phyloP scores from a whole-genome alignment of 1,284 basidiomycete genomes.

The Cryptococcus amylolentus region DNA sequence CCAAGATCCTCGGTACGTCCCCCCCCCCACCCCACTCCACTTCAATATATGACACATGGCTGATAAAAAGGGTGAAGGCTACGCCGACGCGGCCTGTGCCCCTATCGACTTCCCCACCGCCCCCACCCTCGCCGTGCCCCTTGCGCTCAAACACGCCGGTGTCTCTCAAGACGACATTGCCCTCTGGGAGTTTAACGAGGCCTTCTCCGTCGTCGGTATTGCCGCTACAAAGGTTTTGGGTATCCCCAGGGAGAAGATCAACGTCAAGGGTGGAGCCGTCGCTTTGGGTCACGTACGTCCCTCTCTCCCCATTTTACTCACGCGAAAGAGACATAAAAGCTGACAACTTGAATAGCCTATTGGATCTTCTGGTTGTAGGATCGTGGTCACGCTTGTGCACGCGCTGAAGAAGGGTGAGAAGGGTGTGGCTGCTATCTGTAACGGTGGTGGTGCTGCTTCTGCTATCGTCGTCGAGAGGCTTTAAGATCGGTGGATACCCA shows the following conservation, averaged over 20 bases:
- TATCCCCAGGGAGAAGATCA: slow-evolving; percentile 83
- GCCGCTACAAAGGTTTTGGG: slow-evolving; percentile 85
- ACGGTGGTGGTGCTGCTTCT: slow-evolving; percentile 91
- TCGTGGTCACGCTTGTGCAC: slow-evolving; percentile 91
- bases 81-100: slow-evolving; percentile 92
- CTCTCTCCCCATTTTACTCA: no score
- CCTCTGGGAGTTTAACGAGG: slow-evolving; percentile 96
- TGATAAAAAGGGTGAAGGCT: slow-evolving; percentile 59
- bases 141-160: slow-evolving; percentile 82
- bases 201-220: slow-evolving; percentile 91
- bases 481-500: slow-evolving; percentile 41
- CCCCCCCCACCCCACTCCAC: slow-evolving; percentile 7
- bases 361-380: slow-evolving; percentile 91
- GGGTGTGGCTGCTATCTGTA: slow-evolving; percentile 96
- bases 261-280: slow-evolving; percentile 89
- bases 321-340: slow-evolving; percentile 9
- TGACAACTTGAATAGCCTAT: slow-evolving; percentile 57
- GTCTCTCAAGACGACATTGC: slow-evolving; percentile 80
- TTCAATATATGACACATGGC: background rate
- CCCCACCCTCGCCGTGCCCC: slow-evolving; percentile 85
- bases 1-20: slow-evolving; percentile 77
- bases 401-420: slow-evolving; percentile 92
- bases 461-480: slow-evolving; percentile 84
- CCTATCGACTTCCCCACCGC: slow-evolving; percentile 97
- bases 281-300: slow-evolving; percentile 73